These are phyloP conservation scores for Nowakowskiella sp. DNA, from an alignment of 192 early-diverging fungal species.

Conservation along the genomic window DNA sequence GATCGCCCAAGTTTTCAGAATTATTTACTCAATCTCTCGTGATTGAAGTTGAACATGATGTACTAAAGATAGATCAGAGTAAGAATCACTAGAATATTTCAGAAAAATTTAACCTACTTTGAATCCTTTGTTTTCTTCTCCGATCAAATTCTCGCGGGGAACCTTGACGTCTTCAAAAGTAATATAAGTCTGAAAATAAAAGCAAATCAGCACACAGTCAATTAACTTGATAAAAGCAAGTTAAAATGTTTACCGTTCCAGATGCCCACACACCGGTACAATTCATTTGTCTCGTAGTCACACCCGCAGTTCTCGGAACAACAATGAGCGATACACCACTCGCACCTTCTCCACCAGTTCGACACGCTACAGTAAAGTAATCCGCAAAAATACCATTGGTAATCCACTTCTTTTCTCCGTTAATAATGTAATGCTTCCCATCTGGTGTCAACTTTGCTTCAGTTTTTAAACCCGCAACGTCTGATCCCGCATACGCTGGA, in stretches of 20 bases:
- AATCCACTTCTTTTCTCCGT: constrained; percentile 82
- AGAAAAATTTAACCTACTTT: constrained; percentile 25
- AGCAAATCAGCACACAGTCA: background rate
- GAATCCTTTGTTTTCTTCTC: constrained; percentile 70
- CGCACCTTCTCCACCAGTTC: constrained; percentile 66
- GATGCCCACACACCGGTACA: constrained; percentile 69
- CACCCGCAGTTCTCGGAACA: constrained; percentile 57
- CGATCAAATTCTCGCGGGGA: constrained; percentile 69
- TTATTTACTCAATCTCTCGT: constrained; percentile 48
- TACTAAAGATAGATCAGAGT: constrained; percentile 16
- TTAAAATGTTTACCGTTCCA: constrained; percentile 52
- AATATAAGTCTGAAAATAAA: constrained; percentile 22
- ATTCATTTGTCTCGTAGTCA: constrained; percentile 62
- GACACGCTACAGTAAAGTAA: constrained; percentile 64
- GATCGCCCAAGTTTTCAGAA: background rate
- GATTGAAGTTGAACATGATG: constrained; percentile 59
- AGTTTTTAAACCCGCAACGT: constrained; percentile 67
- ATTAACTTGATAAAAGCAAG: background rate
- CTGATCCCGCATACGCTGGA: constrained; percentile 45
- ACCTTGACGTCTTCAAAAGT: constrained; percentile 84
- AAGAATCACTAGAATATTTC: constrained; percentile 10
- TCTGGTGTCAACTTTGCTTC: constrained; percentile 49
- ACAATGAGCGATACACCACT: constrained; percentile 64
- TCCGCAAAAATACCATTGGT: constrained; percentile 76
- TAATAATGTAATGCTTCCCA: constrained; percentile 57